phyloP scores from a whole-genome alignment of 2,329 filamentous ascomycete species.

The Apiospora sp. region DNA sequence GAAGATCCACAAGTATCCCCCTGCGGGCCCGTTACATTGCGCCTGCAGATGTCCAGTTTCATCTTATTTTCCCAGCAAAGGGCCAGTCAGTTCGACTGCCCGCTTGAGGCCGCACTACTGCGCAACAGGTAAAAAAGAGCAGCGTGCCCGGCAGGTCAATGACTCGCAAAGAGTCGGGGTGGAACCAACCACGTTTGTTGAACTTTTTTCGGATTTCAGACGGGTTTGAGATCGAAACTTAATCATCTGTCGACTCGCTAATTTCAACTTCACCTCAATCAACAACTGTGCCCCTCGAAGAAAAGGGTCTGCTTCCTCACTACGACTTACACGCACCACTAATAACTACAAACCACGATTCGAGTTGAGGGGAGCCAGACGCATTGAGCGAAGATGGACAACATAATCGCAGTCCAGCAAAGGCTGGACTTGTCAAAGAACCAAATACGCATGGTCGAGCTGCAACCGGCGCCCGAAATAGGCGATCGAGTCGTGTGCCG shows the following conservation, averaged over 20 bases:
- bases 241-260: not conserved
- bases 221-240: not conserved
- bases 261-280: not conserved
- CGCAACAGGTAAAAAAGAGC: not conserved
- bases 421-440: constrained; percentile 34
- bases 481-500: constrained; percentile 44
- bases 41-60: not conserved
- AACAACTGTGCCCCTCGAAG: not conserved
- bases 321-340: not conserved
- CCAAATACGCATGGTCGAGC: constrained; percentile 45
- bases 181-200: not conserved
- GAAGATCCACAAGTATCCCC: not conserved
- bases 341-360: not conserved
- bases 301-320: not conserved
- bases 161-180: not conserved
- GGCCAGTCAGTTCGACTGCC: not conserved
- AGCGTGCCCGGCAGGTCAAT: constrained; percentile 5
- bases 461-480: constrained; percentile 39
- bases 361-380: not conserved
- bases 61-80: not conserved
- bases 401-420: not conserved
- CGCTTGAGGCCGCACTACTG: not conserved
- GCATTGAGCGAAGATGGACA: not conserved
- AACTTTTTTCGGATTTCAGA: not conserved
- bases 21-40: not conserved